Evolutionary conservation across 176 grass and related monocot species (phyloP), one percentile per base, ranked within the genome.

Genomic region (Zoysia japonica): DNA sequence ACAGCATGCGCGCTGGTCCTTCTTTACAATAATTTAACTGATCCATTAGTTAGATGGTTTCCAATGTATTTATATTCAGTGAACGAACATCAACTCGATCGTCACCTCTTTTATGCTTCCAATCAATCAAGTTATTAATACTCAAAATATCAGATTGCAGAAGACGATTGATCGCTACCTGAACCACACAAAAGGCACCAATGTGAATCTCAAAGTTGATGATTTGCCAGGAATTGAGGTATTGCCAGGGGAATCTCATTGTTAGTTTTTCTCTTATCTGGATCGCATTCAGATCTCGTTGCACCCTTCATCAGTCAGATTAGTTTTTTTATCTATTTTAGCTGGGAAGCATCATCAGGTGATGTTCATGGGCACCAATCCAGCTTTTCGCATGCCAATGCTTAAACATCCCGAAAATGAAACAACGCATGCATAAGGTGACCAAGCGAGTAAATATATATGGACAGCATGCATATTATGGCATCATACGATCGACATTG

Each of bases 151-250:
- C 81, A 97, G 95, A 55, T 78, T 94, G 84, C 87, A 85, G 71
- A 83, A 83, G 51, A 94, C 95, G 28, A 92, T 97, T 71, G 83
- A 92, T 78, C 87, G 91, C 40, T 97, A 97, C 61, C 56, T 78
- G 19, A 78, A 50, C 37, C 91, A 94, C 43, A 64, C 74, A 20
- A 83, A 84, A 73, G 82, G 52, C 49, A 61, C 39, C 61, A 9
- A 13, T 66, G 20, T 46, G 65, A 85, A 36, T 62, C 61, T 54
- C 41, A 86, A 67, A 84, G 71, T n/a, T 60, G 44, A 41, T 61
- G 44, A 41, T 61, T 74, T 81, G 68, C 8, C 68, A 48, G 46
- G 60, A 42, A 6, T 51, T 6, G 80, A 92, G 87, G 90, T 80
- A 69, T 19, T 5, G 81, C 66, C 14, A 75, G 43, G 6, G 28